Evolutionary conservation across 2,329 filamentous ascomycete species (phyloP).

Genomic region (Penicillium sp.): DNA sequence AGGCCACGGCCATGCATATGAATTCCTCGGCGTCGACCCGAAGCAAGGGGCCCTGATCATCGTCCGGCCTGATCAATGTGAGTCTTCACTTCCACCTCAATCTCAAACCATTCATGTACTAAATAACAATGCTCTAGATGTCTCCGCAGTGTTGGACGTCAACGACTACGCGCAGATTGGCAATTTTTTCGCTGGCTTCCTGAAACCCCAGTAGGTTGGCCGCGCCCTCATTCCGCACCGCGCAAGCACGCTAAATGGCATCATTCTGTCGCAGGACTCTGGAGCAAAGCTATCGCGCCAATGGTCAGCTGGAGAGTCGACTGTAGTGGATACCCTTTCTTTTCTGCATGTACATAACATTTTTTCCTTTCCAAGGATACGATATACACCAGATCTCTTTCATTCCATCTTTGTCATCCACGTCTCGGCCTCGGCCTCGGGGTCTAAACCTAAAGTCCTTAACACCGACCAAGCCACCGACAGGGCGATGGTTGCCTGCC

Average conservation of each 20-base stretch:
- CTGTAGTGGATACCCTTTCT: neutral
- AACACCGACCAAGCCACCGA: too few relatives aligned
- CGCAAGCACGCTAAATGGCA: neutral
- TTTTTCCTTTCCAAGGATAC: too few relatives aligned
- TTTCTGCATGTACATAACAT: neutral
- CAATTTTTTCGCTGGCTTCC: conserved; percentile 40
- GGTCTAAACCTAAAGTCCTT: too few relatives aligned
- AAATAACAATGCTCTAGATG: conserved; percentile 29
- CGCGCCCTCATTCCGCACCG: neutral
- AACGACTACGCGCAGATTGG: conserved; percentile 37
- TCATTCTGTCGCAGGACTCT: neutral
- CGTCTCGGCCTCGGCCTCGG: too few relatives aligned
- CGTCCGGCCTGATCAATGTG: conserved; percentile 64
- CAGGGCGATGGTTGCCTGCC: too few relatives aligned
- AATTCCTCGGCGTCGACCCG: conserved; percentile 56
- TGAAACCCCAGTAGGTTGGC: conserved; percentile 26
- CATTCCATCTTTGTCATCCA: neutral
- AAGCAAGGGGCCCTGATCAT: conserved; percentile 53
- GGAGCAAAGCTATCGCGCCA: neutral
- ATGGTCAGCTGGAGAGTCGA: conserved; percentile 1
- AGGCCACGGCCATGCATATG: conserved; percentile 60
- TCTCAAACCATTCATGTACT: conserved; percentile 1
- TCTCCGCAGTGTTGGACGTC: conserved; percentile 41
- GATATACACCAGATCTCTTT: too few relatives aligned
- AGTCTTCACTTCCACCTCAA: conserved; percentile 16